Evolutionary conservation across 2,329 filamentous ascomycete genomes (phyloP).

Genomic region (Thielaviopsis populi): DNA sequence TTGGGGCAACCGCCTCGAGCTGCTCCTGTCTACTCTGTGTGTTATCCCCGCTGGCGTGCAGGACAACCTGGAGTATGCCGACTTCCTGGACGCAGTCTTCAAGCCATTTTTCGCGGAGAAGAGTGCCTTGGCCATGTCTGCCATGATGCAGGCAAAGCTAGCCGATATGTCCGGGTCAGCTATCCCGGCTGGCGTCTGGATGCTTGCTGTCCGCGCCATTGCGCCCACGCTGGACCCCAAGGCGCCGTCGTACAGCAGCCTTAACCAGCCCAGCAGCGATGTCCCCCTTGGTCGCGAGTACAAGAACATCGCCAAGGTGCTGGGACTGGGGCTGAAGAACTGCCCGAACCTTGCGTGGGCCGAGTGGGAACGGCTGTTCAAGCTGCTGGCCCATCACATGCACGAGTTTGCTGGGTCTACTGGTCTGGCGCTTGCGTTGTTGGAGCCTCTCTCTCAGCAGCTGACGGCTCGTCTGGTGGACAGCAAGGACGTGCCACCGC

Average conservation of each 20-base stretch:
- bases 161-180: neutral
- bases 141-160: conserved; percentile 6
- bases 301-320: conserved; percentile 50
- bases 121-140: conserved; percentile 19
- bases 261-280: conserved; percentile 4
- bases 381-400: conserved; percentile 40
- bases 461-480: conserved; percentile 18
- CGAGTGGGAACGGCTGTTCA: conserved; percentile 41
- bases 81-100: conserved; percentile 37
- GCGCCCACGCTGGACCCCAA: neutral
- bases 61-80: conserved; percentile 32
- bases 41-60: conserved; percentile 32
- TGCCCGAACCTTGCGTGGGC: conserved; percentile 33
- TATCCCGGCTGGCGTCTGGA: conserved; percentile 7
- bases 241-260: neutral
- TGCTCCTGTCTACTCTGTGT: conserved; percentile 32
- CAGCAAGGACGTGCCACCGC: conserved; percentile 8
- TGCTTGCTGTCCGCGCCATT: conserved; percentile 5
- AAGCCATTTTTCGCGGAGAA: conserved; percentile 44
- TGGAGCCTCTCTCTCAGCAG: conserved; percentile 54
- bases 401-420: conserved; percentile 51
- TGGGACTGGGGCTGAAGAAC: conserved; percentile 44
- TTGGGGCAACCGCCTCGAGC: neutral
- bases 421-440: conserved; percentile 47
- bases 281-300: conserved; percentile 47